Evolutionary conservation across 2,329 filamentous ascomycete genomes (phyloP), one percentile per base, ranked within the genome.

Genomic region (Akanthomyces lecanii): DNA sequence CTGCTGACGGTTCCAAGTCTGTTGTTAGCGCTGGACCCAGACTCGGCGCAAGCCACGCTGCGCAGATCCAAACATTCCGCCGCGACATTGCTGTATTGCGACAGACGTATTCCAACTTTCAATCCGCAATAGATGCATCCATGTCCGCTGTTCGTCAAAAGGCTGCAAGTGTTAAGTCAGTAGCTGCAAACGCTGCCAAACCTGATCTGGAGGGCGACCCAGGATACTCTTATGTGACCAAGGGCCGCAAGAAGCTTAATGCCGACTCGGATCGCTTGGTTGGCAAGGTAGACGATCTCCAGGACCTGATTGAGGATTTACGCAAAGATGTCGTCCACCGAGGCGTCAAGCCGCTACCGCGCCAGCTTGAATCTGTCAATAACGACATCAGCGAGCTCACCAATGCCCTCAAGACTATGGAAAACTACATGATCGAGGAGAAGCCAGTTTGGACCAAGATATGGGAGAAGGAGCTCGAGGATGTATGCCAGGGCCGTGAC

Each of bases 401-500:
- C 55, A 89, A 92, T 71, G 93, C 97, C 71, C 86, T 99, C 66
- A 95, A 91, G 83, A 93, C 91, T 78, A 89, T 99, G 84, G 91
- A 97, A 73, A 93, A 97, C 18, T 96, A 90, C 79, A 85, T 99
- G 78, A 89, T 88, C 69, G 85, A 86, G 53, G 95, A 99, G 82
- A 97, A 97, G 76, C 95, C 95, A 0, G 82, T 97, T 63, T 99
- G 95, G 94, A 97, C 92, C 61, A 97, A 97, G 85, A 96, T 98
- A 67, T 99, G 95, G 95, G 94, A 98, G 83, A 93, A 96, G 77
- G 93, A 98, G 75, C 81, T 99, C 52, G 92, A 98, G 75, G 89
- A 94, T 59, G 94, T 99, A 3, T 98, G 95, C 77, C 92, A 96
- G 73, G 95, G 97, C 71, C 88, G 93, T 68, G 94, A 98, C 72